These are phyloP conservation scores for Coniferiporia weirii DNA, from an alignment of 1,284 basidiomycete genomes.

Conservation along the genomic window DNA sequence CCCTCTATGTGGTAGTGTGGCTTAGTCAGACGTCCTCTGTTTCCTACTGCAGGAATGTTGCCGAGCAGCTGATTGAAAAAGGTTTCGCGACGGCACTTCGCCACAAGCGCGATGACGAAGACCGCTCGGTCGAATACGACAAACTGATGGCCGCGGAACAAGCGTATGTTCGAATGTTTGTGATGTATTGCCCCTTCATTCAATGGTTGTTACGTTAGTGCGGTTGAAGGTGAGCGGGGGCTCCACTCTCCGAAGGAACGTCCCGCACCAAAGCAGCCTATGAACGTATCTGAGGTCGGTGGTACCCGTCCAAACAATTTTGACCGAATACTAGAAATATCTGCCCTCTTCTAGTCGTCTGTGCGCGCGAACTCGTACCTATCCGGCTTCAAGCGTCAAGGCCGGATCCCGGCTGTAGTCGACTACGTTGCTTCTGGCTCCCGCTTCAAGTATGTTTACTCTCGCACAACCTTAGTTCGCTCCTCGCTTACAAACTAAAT, in stretches of 20 bases:
- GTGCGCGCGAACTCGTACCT: conserved; percentile 81
- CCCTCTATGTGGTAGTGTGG: not conserved
- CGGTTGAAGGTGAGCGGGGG: conserved; percentile 75
- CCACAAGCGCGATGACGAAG: conserved; percentile 93
- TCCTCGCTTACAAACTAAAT: not conserved
- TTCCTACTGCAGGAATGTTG: conserved; percentile 67
- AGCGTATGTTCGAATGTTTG: conserved; percentile 45
- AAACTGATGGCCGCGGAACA: conserved; percentile 94
- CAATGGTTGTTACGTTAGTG: conserved; percentile 39
- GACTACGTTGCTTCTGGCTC: conserved; percentile 94
- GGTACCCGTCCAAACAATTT: conserved; percentile 22
- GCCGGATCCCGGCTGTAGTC: conserved; percentile 79
- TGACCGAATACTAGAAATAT: conserved; percentile 13
- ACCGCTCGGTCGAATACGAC: conserved; percentile 91
- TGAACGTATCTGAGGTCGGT: conserved; percentile 82
- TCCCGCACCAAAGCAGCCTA: conserved; percentile 60
- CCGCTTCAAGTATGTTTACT: conserved; percentile 73
- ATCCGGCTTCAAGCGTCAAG: conserved; percentile 87
- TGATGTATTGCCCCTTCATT: not conserved
- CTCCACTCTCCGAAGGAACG: conserved; percentile 93
- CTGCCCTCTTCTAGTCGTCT: conserved; percentile 42
- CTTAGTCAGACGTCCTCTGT: not conserved
- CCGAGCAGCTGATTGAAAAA: conserved; percentile 90
- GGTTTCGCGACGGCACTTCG: conserved; percentile 88
- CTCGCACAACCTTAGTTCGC: not conserved